Conservation (phyloP, 2,329 filamentous ascomycete genomes). For the Paraphoma sp. region DNA sequence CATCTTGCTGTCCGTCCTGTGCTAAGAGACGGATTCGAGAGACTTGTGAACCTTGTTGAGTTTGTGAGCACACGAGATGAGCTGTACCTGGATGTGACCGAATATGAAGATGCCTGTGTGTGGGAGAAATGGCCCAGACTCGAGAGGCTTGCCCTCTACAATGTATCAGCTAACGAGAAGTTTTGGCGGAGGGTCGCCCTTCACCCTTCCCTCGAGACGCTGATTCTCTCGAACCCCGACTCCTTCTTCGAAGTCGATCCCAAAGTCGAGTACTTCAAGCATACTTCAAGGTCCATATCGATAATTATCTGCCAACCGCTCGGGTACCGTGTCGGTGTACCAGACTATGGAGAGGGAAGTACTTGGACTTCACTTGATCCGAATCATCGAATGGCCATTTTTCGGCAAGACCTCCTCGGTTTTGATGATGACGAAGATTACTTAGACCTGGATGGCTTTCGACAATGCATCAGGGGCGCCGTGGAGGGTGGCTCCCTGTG, state of each 20-base stretch:
- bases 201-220: conserved; percentile 48
- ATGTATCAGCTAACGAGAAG: conserved; percentile 46
- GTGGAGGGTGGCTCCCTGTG: not conserved
- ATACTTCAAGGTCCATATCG: not conserved
- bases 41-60: conserved; percentile 55
- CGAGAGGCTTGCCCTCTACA: conserved; percentile 53
- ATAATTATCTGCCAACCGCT: not conserved
- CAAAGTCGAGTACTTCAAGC: conserved; percentile 53
- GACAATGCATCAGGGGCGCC: not conserved
- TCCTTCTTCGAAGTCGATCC: conserved; percentile 43
- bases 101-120: conserved; percentile 36
- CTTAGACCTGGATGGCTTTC: too few relatives aligned
- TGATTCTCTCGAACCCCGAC: conserved; percentile 53
- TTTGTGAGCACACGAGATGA: conserved; percentile 58
- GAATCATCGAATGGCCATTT: too few relatives aligned
- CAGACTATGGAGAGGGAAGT: too few relatives aligned
- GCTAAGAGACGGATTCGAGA: conserved; percentile 55
- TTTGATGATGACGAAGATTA: too few relatives aligned
- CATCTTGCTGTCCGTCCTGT: conserved; percentile 46
- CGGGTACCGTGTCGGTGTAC: too few relatives aligned
- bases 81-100: conserved; percentile 48
- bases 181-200: conserved; percentile 41
- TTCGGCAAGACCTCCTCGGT: too few relatives aligned
- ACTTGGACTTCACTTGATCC: too few relatives aligned
- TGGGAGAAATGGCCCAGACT: conserved; percentile 56